Conservation (phyloP, 2,329 filamentous ascomycete genomes). For the Aspergillus niger region DNA sequence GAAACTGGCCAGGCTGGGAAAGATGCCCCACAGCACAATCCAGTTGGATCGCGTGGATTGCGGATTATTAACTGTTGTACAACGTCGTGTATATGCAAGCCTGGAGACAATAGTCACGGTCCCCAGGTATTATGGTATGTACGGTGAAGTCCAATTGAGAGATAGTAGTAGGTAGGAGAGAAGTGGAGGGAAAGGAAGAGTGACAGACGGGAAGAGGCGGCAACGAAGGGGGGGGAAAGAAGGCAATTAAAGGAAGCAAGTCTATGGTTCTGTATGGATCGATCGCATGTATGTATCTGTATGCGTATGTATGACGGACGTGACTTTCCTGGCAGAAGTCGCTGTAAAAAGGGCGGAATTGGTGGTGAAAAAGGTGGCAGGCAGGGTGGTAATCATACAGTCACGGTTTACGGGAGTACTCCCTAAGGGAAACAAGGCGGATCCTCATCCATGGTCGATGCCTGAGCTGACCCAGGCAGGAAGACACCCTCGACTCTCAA, state of each 20-base stretch:
- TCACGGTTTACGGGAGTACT: constrained; percentile 11
- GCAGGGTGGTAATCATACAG: constrained; percentile 23
- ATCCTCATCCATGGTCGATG: constrained; percentile 17
- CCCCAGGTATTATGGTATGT: constrained; percentile 11
- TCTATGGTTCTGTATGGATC: constrained; percentile 7
- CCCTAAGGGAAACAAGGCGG: constrained; percentile 6
- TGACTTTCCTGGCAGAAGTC: constrained; percentile 1
- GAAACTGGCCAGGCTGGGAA: constrained; percentile 36
- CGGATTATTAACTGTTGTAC: constrained; percentile 17
- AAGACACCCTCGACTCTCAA: constrained; percentile 11
- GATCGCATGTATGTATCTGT: constrained; percentile 10
- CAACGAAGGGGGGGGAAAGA: constrained; percentile 22
- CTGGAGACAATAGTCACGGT: neutral
- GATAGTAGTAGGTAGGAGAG: constrained; percentile 4
- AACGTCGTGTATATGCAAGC: constrained; percentile 14
- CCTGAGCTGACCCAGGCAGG: constrained; percentile 20
- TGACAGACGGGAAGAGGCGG: constrained; percentile 17
- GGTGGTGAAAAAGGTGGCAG: neutral
- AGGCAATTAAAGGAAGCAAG: constrained; percentile 6
- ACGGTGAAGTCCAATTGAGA: constrained; percentile 10
- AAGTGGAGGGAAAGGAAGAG: constrained; percentile 18
- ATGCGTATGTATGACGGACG: constrained; percentile 12
- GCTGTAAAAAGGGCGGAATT: neutral
- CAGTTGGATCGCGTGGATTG: constrained; percentile 31
- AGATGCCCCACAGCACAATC: constrained; percentile 41